Percentiles rank a stretch among this genome's conserved stretches.
phyloP scores from a whole-genome alignment of 1,284 basidiomycete genomes.

The Sparassis latifolia region DNA sequence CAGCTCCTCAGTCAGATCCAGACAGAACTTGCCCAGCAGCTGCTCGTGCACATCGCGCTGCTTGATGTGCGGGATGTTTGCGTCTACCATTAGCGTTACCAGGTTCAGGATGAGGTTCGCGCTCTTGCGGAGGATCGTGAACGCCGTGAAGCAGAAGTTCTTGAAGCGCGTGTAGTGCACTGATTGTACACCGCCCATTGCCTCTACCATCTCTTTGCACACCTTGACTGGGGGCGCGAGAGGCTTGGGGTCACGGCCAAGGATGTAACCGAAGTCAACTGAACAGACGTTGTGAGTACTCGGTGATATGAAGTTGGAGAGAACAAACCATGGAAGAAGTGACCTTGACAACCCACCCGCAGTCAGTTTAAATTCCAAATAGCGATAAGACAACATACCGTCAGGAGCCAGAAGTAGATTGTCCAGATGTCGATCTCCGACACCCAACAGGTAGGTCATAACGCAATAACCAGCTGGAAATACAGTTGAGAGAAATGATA shows the following conservation, averaged over 20 bases:
- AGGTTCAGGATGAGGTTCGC: slow-evolving; percentile 98
- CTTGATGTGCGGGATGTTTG: slow-evolving; percentile 97
- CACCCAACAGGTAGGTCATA: slow-evolving; percentile 93
- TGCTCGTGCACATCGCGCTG: slow-evolving; percentile 81
- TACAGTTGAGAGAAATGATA: neutral
- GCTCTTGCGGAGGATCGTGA: slow-evolving; percentile 91
- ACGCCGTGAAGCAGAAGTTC: slow-evolving; percentile 93
- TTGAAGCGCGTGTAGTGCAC: slow-evolving; percentile 94
- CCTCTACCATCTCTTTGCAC: slow-evolving; percentile 99
- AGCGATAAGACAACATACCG: slow-evolving; percentile 44
- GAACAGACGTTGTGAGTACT: slow-evolving; percentile 7
- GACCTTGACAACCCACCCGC: slow-evolving; percentile 36
- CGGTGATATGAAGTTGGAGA: neutral
- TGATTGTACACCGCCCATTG: slow-evolving; percentile 94
- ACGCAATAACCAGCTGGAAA: slow-evolving; percentile 92
- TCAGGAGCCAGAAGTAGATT: slow-evolving; percentile 92
- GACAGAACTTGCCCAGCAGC: slow-evolving; percentile 94
- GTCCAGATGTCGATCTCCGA: slow-evolving; percentile 96
- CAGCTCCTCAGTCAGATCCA: slow-evolving; percentile 92
- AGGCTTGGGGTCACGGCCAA: slow-evolving; percentile 96
- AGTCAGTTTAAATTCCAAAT: neutral
- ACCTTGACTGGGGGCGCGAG: slow-evolving; percentile 98
- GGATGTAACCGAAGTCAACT: slow-evolving; percentile 99
- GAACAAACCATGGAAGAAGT: slow-evolving; percentile 73
- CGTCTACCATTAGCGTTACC: slow-evolving; percentile 96